phyloP scores from a whole-genome alignment of 805 yeast species.

The Cyberlindnera misumaiensis region DNA sequence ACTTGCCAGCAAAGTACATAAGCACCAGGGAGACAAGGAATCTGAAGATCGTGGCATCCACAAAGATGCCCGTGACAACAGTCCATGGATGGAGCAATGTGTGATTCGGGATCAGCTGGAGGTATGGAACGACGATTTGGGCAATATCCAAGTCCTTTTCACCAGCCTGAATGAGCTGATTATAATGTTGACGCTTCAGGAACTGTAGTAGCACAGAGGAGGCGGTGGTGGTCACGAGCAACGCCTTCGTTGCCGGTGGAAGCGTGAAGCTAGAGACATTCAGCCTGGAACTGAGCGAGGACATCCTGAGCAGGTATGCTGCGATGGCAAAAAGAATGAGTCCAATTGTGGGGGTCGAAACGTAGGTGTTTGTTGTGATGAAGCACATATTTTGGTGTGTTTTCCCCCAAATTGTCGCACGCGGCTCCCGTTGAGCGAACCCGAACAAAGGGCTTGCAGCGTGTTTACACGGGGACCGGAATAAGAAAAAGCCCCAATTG shows the following conservation, averaged over 20 bases:
- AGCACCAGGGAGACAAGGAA: conserved; percentile 41
- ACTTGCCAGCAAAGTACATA: conserved; percentile 52
- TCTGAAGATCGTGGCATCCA: conserved; percentile 46
- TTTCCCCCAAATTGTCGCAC: no score
- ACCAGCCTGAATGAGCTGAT: conserved; percentile 15
- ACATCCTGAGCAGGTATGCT: conserved; percentile 19
- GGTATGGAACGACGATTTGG: conserved; percentile 43
- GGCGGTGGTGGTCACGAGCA: conserved; percentile 32
- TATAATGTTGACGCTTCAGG: conserved; percentile 34
- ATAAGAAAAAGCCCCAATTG: no score
- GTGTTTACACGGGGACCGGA: no score
- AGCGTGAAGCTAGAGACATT: conserved; percentile 21
- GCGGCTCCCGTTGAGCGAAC: no score
- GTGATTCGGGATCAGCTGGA: conserved; percentile 59
- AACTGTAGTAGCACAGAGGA: conserved; percentile 36
- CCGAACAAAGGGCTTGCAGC: no score
- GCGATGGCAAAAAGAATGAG: conserved; percentile 17
- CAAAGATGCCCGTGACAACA: conserved; percentile 52
- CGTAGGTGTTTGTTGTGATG: no score
- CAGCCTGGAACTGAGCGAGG: conserved; percentile 14
- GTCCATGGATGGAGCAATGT: conserved; percentile 60
- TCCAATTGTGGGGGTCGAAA: conserved; percentile 12
- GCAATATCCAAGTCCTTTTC: conserved; percentile 27
- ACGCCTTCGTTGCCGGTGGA: conserved; percentile 43
- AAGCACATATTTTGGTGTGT: not conserved